phyloP scores from a whole-genome alignment of 176 grass and related monocot species.

The Triticum urartu region DNA sequence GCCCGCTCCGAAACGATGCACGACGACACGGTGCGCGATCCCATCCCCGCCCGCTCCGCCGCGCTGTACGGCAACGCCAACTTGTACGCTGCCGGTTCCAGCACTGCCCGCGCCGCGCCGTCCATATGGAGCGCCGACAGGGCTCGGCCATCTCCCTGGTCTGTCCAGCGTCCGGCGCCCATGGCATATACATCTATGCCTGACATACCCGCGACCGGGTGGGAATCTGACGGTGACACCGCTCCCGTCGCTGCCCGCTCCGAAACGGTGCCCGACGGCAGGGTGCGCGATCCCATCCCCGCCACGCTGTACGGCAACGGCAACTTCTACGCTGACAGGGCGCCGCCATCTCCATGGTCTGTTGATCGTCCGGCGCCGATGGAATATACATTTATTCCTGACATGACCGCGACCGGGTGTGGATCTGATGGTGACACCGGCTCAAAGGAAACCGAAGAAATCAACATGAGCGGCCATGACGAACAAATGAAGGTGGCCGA shows the following conservation, averaged over 20 bases:
- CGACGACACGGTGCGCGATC: background rate
- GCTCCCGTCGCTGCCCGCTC: background rate
- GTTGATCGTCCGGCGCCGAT: background rate
- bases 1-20: background rate
- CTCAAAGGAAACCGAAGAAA: background rate
- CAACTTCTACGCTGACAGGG: conserved; percentile 17
- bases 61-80: conserved; percentile 26
- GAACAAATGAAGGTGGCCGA: background rate
- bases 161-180: background rate
- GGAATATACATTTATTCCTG: background rate
- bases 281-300: conserved; percentile 28
- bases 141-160: background rate
- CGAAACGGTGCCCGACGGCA: background rate
- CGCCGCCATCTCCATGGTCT: background rate
- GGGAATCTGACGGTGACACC: background rate
- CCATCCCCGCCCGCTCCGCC: conserved; percentile 33
- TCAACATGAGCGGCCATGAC: background rate
- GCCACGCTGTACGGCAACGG: conserved; percentile 29
- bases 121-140: background rate
- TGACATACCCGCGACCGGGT: background rate
- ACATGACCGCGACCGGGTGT: background rate
- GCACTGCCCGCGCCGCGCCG: background rate
- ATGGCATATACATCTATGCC: background rate
- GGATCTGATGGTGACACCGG: background rate
- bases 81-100: conserved; percentile 3